A percentile compares a stretch with the other conserved stretches of the same genome.
phyloP scores from a whole-genome alignment of 2,329 filamentous ascomycete species.

The Aspergillus ustus region DNA sequence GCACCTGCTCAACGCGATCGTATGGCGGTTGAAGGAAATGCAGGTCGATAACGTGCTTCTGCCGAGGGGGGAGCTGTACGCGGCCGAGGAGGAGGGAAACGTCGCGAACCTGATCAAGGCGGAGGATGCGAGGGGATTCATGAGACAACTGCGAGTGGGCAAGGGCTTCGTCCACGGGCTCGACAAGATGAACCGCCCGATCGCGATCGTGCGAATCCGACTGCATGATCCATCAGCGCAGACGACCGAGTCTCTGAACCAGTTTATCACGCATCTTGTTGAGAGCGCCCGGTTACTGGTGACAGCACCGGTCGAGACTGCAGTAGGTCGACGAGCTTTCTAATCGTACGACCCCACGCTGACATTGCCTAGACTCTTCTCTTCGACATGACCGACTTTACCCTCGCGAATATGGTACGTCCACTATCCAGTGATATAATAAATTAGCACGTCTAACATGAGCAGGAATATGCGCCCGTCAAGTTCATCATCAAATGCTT shows the following conservation, averaged over 20 bases:
- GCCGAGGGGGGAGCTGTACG: constrained; percentile 69
- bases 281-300: constrained; percentile 84
- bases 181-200: constrained; percentile 79
- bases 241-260: constrained; percentile 77
- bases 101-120: constrained; percentile 52
- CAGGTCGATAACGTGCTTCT: constrained; percentile 86
- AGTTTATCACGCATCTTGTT: constrained; percentile 87
- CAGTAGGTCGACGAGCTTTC: constrained; percentile 60
- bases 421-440: constrained; percentile 23
- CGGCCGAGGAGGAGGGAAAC: constrained; percentile 58
- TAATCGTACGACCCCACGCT: constrained; percentile 1
- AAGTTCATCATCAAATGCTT: constrained; percentile 99
- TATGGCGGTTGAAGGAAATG: constrained; percentile 81
- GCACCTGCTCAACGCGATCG: constrained; percentile 88
- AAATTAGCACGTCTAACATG: background rate
- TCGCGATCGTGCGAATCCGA: constrained; percentile 79
- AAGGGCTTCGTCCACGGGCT: constrained; percentile 86
- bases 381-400: constrained; percentile 93
- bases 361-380: constrained; percentile 69
- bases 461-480: constrained; percentile 81
- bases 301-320: constrained; percentile 78
- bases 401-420: constrained; percentile 83
- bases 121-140: constrained; percentile 72
- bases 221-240: constrained; percentile 83
- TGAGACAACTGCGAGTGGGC: constrained; percentile 79